Conservation (phyloP, 75 land plant genomes). For the Cupressus sempervirens region DNA sequence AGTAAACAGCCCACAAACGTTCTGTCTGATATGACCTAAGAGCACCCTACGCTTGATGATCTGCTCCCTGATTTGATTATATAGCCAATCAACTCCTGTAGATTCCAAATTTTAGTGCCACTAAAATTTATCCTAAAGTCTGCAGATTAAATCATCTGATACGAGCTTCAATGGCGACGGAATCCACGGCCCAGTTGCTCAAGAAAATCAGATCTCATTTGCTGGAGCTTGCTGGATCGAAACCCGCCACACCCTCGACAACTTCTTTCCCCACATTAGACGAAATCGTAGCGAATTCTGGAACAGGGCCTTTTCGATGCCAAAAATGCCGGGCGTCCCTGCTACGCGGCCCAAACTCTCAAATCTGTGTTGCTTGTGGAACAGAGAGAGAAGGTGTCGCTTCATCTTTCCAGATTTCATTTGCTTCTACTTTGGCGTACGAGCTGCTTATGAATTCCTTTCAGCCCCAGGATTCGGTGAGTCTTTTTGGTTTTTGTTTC, state of each 20-base stretch:
- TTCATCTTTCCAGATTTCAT: not conserved
- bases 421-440: not conserved
- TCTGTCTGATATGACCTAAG: too few species aligned
- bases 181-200: not conserved
- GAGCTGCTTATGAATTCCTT: constrained; percentile 1
- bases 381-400: not conserved
- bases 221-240: not conserved
- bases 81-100: too few species aligned
- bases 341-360: not conserved
- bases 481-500: not conserved
- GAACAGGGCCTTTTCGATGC: constrained; percentile 7
- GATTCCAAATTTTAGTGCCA: too few species aligned
- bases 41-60: too few species aligned
- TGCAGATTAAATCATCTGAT: too few species aligned
- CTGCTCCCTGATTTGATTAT: too few species aligned
- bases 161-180: not conserved
- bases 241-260: not conserved
- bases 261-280: not conserved
- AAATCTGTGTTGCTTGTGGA: not conserved
- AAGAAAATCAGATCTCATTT: not conserved
- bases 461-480: not conserved
- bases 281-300: constrained; percentile 7
- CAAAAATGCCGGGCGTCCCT: not conserved
- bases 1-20: too few species aligned
- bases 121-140: too few species aligned